Percentiles rank a stretch among this genome's conserved stretches.
phyloP scores from a whole-genome alignment of 176 grass and related monocot species.

The Ananas comosus region DNA sequence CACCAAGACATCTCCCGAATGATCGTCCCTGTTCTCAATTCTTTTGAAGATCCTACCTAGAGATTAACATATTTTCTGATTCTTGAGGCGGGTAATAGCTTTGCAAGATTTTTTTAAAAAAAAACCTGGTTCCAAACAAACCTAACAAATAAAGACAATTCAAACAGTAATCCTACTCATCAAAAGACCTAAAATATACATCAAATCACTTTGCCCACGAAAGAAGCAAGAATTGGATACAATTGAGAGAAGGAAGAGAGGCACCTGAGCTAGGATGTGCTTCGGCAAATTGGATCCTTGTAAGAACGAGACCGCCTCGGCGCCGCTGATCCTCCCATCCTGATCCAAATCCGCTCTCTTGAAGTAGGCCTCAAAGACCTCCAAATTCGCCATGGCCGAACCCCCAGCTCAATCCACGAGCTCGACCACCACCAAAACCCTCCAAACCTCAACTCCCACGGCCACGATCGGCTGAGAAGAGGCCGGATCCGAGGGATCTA shows the following conservation, averaged over 20 bases:
- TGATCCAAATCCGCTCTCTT: conserved; percentile 85
- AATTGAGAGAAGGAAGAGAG: not conserved
- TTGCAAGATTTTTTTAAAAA: not conserved
- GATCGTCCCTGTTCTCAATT: no score
- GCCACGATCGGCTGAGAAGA: no score
- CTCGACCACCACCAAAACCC: not conserved
- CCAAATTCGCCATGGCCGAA: conserved; percentile 48
- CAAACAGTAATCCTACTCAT: not conserved
- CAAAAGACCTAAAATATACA: not conserved
- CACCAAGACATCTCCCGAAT: not conserved
- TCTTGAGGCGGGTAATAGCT: not conserved
- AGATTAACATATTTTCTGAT: not conserved
- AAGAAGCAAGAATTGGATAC: not conserved
- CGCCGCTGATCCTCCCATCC: conserved; percentile 92
- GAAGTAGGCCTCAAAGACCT: conserved; percentile 89
- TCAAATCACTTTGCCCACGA: not conserved
- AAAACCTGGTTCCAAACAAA: conserved; percentile 1
- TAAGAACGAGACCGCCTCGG: conserved; percentile 91
- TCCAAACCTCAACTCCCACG: not conserved
- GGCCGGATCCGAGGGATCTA: no score
- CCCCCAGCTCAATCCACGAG: conserved; percentile 5
- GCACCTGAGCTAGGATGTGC: conserved; percentile 84
- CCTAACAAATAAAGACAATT: not conserved
- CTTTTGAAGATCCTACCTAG: no score
- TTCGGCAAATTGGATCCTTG: conserved; percentile 74